phyloP scores from a whole-genome alignment of 2,329 filamentous ascomycete genomes.

The Exophiala bonariae region DNA sequence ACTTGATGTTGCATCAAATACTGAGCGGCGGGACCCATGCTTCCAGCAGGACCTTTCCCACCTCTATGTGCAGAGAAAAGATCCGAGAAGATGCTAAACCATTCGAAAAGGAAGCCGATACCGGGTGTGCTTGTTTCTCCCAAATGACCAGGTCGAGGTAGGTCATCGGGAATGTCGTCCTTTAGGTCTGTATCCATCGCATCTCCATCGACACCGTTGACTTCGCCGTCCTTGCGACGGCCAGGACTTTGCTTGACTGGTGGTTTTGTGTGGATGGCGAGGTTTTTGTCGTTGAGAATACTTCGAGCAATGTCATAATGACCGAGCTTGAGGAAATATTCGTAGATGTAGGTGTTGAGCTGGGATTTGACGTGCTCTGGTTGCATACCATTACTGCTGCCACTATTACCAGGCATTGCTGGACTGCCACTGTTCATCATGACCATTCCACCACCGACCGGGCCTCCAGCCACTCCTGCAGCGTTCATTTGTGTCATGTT shows the following conservation, averaged over 20 bases:
- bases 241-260: conserved; percentile 69
- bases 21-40: conserved; percentile 55
- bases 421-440: conserved; percentile 55
- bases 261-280: conserved; percentile 56
- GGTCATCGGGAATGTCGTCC: conserved; percentile 74
- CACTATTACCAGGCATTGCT: conserved; percentile 42
- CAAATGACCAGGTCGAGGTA: conserved; percentile 63
- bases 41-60: conserved; percentile 39
- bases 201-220: conserved; percentile 72
- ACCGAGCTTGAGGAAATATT: conserved; percentile 78
- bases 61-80: conserved; percentile 82
- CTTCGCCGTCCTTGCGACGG: conserved; percentile 66
- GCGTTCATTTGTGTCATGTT: conserved; percentile 59
- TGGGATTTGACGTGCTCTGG: conserved; percentile 37
- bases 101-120: conserved; percentile 78
- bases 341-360: conserved; percentile 68
- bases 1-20: conserved; percentile 86
- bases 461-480: conserved; percentile 48
- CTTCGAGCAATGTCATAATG: conserved; percentile 82
- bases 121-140: conserved; percentile 64
- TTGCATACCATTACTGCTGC: conserved; percentile 34
- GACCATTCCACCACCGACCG: conserved; percentile 53
- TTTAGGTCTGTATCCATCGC: conserved; percentile 82
- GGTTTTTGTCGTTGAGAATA: conserved; percentile 63
- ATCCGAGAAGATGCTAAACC: conserved; percentile 98